These are phyloP conservation scores for Thermomyces lanuginosus DNA, from an alignment of 2,329 filamentous ascomycete species.

Conservation along the genomic window DNA sequence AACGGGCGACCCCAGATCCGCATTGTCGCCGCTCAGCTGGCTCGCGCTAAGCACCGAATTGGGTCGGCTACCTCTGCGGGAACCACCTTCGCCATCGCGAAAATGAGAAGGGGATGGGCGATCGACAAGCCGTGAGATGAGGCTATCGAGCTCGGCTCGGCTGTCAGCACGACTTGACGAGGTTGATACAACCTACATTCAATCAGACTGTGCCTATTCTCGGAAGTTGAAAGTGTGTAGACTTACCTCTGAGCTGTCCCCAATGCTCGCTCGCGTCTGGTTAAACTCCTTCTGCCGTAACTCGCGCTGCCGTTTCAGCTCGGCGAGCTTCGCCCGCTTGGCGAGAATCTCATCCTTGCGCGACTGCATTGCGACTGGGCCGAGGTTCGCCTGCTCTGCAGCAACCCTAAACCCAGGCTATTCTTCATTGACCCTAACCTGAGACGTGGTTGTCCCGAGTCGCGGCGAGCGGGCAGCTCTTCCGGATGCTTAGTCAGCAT, in stretches of 20 bases:
- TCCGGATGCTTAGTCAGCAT: slow-evolving; percentile 1
- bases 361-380: slow-evolving; percentile 46
- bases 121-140: slow-evolving; percentile 73
- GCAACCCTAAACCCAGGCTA: no score
- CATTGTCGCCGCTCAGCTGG: slow-evolving; percentile 58
- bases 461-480: not conserved
- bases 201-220: not conserved
- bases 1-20: slow-evolving; percentile 22
- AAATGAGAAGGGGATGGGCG: slow-evolving; percentile 53
- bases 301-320: slow-evolving; percentile 85
- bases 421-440: no score
- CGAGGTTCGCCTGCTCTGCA: no score
- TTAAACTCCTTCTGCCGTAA: slow-evolving; percentile 61
- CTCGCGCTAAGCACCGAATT: slow-evolving; percentile 73
- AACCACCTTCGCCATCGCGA: slow-evolving; percentile 34
- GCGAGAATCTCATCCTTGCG: slow-evolving; percentile 90
- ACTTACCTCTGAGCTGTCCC: slow-evolving; percentile 55
- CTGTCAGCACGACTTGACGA: slow-evolving; percentile 49
- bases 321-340: slow-evolving; percentile 91
- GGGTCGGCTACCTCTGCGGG: slow-evolving; percentile 50
- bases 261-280: slow-evolving; percentile 51
- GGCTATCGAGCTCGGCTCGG: slow-evolving; percentile 59
- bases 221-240: not conserved
- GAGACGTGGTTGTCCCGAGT: not conserved
- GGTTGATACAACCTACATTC: slow-evolving; percentile 46